Evolutionary conservation across 768 basidiomycete species (phyloP).

Genomic region (Podaxis sp.): DNA sequence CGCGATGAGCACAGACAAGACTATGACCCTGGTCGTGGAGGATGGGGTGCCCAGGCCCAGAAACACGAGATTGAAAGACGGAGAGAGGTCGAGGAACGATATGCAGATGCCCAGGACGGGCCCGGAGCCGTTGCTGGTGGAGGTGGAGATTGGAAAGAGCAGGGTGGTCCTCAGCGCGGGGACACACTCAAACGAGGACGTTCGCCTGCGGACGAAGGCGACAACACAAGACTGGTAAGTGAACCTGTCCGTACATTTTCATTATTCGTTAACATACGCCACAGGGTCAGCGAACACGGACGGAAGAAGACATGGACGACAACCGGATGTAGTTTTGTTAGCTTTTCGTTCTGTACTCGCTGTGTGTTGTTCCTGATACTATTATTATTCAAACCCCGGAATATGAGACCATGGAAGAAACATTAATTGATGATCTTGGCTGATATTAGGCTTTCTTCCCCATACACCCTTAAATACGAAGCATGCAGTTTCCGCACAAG

Average conservation of each 20-base stretch:
- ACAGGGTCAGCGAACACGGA: slow-evolving; percentile 58
- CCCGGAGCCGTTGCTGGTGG: slow-evolving; percentile 82
- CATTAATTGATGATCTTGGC: slow-evolving; percentile 41
- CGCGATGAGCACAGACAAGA: slow-evolving; percentile 97
- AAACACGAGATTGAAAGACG: slow-evolving; percentile 70
- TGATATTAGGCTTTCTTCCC: slow-evolving; percentile 21
- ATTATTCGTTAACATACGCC: not conserved
- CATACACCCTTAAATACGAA: slow-evolving; percentile 39
- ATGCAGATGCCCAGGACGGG: slow-evolving; percentile 76
- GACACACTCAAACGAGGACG: slow-evolving; percentile 64
- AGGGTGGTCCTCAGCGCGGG: slow-evolving; percentile 40
- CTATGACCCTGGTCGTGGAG: slow-evolving; percentile 95
- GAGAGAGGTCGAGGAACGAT: slow-evolving; percentile 83
- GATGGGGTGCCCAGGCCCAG: slow-evolving; percentile 90
- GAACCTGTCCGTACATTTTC: too few species aligned
- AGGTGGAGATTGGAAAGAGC: slow-evolving; percentile 83
- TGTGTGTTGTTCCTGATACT: slow-evolving; percentile 26
- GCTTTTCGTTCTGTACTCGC: slow-evolving; percentile 14
- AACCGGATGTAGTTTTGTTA: slow-evolving; percentile 60
- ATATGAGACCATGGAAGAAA: not conserved
- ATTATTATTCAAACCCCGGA: slow-evolving; percentile 20
- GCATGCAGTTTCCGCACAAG: slow-evolving; percentile 64
- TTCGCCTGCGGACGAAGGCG: slow-evolving; percentile 79
- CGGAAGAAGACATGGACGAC: slow-evolving; percentile 66
- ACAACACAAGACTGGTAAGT: slow-evolving; percentile 57